These are phyloP conservation scores for Dinochytrium kinnereticum DNA, from an alignment of 371 early-diverging fungal genomes.

Conservation along the genomic window DNA sequence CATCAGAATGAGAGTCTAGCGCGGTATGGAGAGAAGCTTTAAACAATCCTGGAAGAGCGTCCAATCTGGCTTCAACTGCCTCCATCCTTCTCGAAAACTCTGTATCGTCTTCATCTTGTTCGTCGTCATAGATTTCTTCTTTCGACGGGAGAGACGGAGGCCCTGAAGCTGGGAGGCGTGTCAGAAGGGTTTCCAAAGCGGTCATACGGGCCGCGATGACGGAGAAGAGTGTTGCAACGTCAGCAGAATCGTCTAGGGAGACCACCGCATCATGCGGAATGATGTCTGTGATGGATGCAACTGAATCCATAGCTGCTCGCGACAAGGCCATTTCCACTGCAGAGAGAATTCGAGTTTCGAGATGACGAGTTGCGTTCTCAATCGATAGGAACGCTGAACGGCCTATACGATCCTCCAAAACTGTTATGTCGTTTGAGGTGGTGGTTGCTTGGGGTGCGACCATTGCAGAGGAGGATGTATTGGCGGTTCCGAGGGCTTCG, in stretches of 20 bases:
- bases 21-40: conserved; percentile 15
- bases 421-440: too few species aligned
- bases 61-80: background rate
- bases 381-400: background rate
- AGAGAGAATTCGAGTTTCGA: background rate
- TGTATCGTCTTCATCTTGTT: background rate
- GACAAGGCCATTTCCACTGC: background rate
- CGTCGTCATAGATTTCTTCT: background rate
- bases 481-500: background rate
- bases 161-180: background rate
- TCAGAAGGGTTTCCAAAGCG: background rate
- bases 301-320: background rate
- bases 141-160: background rate
- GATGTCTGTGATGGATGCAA: background rate
- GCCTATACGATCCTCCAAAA: background rate
- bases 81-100: background rate
- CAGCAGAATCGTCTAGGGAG: background rate
- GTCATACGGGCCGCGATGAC: background rate
- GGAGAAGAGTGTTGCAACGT: background rate
- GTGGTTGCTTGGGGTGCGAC: too few species aligned
- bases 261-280: background rate
- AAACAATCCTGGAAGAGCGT: conserved; percentile 9
- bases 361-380: background rate
- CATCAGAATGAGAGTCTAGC: conserved; percentile 16
- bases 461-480: too few species aligned